Conservation (phyloP, 2,329 filamentous ascomycete species). For the Cladosporium austrohemisphaericum region DNA sequence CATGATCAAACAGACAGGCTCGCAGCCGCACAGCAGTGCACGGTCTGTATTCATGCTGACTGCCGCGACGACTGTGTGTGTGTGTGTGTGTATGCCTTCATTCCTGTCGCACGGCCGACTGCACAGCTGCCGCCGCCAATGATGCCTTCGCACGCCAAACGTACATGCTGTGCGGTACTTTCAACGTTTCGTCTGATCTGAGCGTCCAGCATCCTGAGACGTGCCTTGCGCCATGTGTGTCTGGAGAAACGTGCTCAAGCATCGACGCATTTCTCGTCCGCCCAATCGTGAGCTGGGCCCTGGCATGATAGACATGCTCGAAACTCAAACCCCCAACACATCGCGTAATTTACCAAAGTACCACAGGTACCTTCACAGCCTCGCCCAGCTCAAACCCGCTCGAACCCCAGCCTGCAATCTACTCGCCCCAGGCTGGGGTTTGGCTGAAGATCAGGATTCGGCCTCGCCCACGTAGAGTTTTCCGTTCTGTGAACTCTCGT, state of each 20-base stretch:
- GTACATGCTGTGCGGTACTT: too few species aligned
- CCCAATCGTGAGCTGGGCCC: neutral
- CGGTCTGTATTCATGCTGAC: slow-evolving; percentile 3
- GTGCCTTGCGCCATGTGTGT: slow-evolving; percentile 13
- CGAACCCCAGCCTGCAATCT: neutral
- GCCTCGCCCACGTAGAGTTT: neutral
- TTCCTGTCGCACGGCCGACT: slow-evolving; percentile 13
- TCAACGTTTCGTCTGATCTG: too few species aligned
- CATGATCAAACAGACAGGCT: slow-evolving; percentile 2
- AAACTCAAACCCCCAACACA: slow-evolving; percentile 5
- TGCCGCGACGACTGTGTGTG: too few species aligned
- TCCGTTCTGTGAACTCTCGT: neutral
- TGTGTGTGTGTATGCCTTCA: slow-evolving; percentile 11
- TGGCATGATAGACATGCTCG: neutral
- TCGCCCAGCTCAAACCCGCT: neutral
- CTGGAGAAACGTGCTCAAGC: slow-evolving; percentile 10
- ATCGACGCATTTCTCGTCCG: neutral
- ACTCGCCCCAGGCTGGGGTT: slow-evolving; percentile 5
- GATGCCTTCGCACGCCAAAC: too few species aligned
- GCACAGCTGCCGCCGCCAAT: slow-evolving; percentile 3
- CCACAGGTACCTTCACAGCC: slow-evolving; percentile 8
- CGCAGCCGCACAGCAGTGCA: neutral
- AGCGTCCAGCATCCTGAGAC: slow-evolving; percentile 12
- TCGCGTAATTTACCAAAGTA: slow-evolving; percentile 10
- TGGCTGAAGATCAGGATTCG: slow-evolving; percentile 11